Evolutionary conservation across 352 stramenopile genomes (phyloP), one percentile per base, ranked within the genome.

Genomic region (Pythium apleroticum): DNA sequence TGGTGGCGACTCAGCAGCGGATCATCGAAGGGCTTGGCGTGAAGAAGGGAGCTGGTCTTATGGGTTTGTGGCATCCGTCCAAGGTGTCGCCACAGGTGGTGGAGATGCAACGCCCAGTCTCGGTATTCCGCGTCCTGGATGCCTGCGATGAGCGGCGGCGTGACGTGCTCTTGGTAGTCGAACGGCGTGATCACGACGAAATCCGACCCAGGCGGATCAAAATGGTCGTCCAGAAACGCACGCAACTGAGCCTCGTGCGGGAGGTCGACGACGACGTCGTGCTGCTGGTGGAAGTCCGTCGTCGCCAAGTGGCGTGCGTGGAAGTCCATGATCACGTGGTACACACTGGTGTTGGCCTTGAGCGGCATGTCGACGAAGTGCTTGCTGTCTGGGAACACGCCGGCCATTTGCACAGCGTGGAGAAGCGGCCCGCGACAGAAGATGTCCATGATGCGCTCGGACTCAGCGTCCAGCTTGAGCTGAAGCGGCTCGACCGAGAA

Each of bases 311-410:
- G 66, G 12, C 76, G 76, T 14, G 74, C 69, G 56, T 89, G 59
- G 46, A 95, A 95, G 58, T 91, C 83, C 27, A 89, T 54, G 22
- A 90, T 72, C 52, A 93, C 86, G 19, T 90, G 65, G 56, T 88
- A 89, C 5, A 77, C 72, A 46, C 75, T 89, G 52, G 73, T 91
- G 68, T 91, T 92, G 10, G 67, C 35, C 68, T 90, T 93, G 71
- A 98, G 88, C 5, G 92, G 91, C 91, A 97, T 97, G 68, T 97
- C 91, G 4, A 98, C 92, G 64, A 98, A 98, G 61, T 95, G 84
- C 63, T 98, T 98, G 73, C 80, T 91, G 78, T 98, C 92, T 6
- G 77, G 66, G 56, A 95, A 98, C 22, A 98, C 71, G 17, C 75
- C 70, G 15, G 77, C 60, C 73, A 88, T 90, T 66, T 93, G 82